Evolutionary conservation across 371 early-diverging fungal genomes (phyloP), one percentile per base, ranked within the genome.

Genomic region (Apophysomyces ossiformis): DNA sequence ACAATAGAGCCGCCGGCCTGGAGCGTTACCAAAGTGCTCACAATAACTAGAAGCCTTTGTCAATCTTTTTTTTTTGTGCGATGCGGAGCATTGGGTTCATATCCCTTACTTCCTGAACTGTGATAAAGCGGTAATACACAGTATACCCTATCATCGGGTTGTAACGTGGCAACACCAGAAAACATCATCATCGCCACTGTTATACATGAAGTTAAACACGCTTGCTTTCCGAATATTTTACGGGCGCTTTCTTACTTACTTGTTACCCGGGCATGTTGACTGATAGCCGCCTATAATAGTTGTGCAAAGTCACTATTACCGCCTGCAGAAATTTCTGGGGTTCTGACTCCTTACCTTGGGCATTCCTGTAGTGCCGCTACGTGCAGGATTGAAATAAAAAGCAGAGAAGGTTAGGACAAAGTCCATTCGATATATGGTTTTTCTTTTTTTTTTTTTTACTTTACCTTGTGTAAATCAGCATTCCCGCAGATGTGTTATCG

Each of bases 401-500:
- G n/a, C 36, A 11, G 16, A 36, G n/a, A 3, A 12, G 59, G 21
- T 57, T 6, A 26, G 1, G 32, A 26, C 32, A 26, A 26, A 26
- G 26, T 26, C 32, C 3, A 26, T 26, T 26, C 32, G 32, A 26
- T 26, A 26, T 26, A n/a, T n/a, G n/a, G n/a, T n/a, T n/a, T n/a
- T n/a, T n/a, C 32, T 26, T 1, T 0, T 26, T 21, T 21, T 21
- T 21, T 21, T 21, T 26, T 26, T 26, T 26, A 3, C 16, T 45
- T 65, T 72, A 74, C 77, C 77, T 81, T 9, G 84, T 83, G 41
- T 83, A 83, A 39, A 83, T 83, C 62, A 83, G 64, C 64, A 76
- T 72, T 41, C 81, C 84, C 18, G 81, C 61, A 65, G 81, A 81
- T 1, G 70, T 64, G 26, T 63, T 58, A 1, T 36, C 12, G n/a